phyloP scores from a whole-genome alignment of 768 basidiomycete genomes.

The Hygrophorus russula region DNA sequence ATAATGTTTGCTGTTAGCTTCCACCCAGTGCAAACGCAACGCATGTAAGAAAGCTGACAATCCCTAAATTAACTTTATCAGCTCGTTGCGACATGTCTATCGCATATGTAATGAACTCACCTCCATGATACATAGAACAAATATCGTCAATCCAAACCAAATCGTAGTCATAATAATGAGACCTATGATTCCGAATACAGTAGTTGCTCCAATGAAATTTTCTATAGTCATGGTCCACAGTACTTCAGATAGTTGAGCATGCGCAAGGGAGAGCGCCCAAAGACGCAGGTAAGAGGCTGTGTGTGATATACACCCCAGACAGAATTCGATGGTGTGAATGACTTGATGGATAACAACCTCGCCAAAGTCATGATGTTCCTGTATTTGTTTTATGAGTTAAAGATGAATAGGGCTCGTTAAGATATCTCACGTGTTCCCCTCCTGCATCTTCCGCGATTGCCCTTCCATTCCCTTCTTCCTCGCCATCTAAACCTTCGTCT shows the following conservation, averaged over 20 bases:
- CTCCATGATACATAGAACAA: conserved; percentile 91
- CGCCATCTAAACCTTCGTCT: conserved; percentile 58
- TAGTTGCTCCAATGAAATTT: conserved; percentile 44
- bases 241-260: conserved; percentile 94
- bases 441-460: conserved; percentile 61
- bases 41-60: conserved; percentile 95
- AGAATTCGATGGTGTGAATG: conserved; percentile 99
- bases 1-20: conserved; percentile 95
- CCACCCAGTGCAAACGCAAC: conserved; percentile 94
- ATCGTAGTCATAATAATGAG: conserved; percentile 41
- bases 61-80: conserved; percentile 38
- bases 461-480: conserved; percentile 72
- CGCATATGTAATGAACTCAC: conserved; percentile 31
- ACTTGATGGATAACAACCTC: conserved; percentile 95
- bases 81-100: conserved; percentile 3
- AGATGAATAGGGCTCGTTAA: conserved; percentile 3
- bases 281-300: conserved; percentile 89
- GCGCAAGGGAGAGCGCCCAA: conserved; percentile 96
- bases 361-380: conserved; percentile 86
- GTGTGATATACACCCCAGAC: conserved; percentile 96
- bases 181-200: conserved; percentile 47
- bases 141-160: conserved; percentile 76
- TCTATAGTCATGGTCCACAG: conserved; percentile 84
- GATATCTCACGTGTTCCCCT: conserved; percentile 60
- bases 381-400: conserved; percentile 6